Conservation (phyloP, 2,329 filamentous ascomycete genomes). For the Mycosphaerella sp. region DNA sequence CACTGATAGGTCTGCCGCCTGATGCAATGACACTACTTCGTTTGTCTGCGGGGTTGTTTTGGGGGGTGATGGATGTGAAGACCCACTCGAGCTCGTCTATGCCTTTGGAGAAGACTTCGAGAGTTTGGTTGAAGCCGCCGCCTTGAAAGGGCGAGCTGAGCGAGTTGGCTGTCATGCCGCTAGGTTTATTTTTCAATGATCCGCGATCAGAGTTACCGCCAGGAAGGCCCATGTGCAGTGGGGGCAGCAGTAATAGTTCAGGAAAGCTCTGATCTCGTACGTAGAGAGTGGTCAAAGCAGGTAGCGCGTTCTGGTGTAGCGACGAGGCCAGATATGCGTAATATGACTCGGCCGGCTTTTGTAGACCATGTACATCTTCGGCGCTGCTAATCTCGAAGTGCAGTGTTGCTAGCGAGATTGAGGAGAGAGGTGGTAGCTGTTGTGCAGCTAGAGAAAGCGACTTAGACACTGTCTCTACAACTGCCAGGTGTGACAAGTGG, state of each 20-base stretch:
- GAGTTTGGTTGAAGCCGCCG: constrained; percentile 46
- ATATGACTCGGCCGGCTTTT: constrained; percentile 55
- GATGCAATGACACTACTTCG: constrained; percentile 23
- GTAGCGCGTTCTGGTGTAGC: constrained; percentile 67
- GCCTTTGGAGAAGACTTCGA: constrained; percentile 61
- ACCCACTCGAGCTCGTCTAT: constrained; percentile 62
- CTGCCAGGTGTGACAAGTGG: constrained; percentile 52
- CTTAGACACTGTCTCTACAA: constrained; percentile 51
- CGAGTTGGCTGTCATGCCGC: constrained; percentile 23
- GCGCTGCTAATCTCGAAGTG: constrained; percentile 74
- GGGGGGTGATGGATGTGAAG: constrained; percentile 54
- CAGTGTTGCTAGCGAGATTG: constrained; percentile 61
- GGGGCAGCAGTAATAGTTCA: constrained; percentile 67
- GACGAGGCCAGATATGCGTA: constrained; percentile 83
- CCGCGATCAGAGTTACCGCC: constrained; percentile 17
- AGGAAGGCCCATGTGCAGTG: constrained; percentile 53
- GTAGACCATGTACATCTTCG: constrained; percentile 52
- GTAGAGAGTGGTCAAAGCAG: constrained; percentile 68
- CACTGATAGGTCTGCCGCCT: constrained; percentile 41
- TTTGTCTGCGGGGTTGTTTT: constrained; percentile 34
- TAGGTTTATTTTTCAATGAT: neutral
- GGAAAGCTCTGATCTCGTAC: constrained; percentile 80
- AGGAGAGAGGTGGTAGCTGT: constrained; percentile 58
- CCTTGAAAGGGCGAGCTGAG: constrained; percentile 17
- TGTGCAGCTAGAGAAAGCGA: constrained; percentile 48